These are phyloP conservation scores for Gigaspora rosea DNA, from an alignment of 192 early-diverging fungal species.

Conservation along the genomic window DNA sequence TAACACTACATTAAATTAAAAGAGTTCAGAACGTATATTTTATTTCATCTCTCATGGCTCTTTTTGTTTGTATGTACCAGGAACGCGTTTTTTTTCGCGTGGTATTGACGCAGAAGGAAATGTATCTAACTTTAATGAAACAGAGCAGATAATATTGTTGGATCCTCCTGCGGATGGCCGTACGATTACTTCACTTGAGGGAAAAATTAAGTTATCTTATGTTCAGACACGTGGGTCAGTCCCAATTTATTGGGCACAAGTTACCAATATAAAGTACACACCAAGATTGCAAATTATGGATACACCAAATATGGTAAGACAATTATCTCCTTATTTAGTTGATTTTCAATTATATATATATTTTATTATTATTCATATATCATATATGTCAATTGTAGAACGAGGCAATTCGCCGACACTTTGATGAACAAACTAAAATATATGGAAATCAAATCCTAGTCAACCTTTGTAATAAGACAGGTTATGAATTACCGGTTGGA, in stretches of 20 bases:
- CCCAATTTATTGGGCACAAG: slow-evolving; percentile 92
- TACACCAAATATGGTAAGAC: slow-evolving; percentile 63
- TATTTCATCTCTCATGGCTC: background rate
- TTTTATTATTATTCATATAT: background rate
- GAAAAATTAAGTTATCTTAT: slow-evolving; percentile 65
- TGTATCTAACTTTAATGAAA: slow-evolving; percentile 97
- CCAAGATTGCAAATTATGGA: slow-evolving; percentile 82
- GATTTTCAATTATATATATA: background rate
- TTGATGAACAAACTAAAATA: slow-evolving; percentile 62
- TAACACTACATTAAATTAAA: too few relatives aligned
- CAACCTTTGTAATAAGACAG: slow-evolving; percentile 94
- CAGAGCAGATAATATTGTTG: slow-evolving; percentile 86
- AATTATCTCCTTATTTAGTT: background rate
- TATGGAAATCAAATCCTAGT: slow-evolving; percentile 88
- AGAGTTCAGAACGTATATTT: background rate
- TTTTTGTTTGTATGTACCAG: background rate
- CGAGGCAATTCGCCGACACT: slow-evolving; percentile 71
- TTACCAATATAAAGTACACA: slow-evolving; percentile 89
- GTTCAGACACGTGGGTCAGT: slow-evolving; percentile 96
- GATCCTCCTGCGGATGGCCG: slow-evolving; percentile 47
- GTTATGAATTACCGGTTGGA: slow-evolving; percentile 86
- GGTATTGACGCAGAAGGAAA: slow-evolving; percentile 91
- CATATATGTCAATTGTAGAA: slow-evolving; percentile 49
- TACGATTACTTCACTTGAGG: slow-evolving; percentile 39
- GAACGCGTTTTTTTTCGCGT: slow-evolving; percentile 87